phyloP scores from a whole-genome alignment of 257 asterid species.

The Solanum infundibuliforme region DNA sequence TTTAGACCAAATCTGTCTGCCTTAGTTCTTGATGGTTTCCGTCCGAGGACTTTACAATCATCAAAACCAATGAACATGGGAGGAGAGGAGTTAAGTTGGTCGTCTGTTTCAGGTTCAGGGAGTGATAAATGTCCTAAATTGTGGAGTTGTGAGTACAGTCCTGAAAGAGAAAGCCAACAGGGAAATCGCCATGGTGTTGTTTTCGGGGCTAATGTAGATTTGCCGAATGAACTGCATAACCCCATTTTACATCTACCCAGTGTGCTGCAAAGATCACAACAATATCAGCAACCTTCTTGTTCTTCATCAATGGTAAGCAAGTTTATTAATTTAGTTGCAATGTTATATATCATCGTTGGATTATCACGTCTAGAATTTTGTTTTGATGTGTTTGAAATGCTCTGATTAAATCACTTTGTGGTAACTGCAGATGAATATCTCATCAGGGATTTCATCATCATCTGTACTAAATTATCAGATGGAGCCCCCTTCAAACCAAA shows the following conservation, averaged over 20 bases:
- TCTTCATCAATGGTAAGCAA: constrained; percentile 41
- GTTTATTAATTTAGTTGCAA: background rate
- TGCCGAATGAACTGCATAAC: constrained; percentile 15
- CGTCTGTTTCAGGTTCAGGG: constrained; percentile 13
- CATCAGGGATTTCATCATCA: constrained; percentile 41
- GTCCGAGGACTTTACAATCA: constrained; percentile 18
- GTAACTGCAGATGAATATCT: constrained; percentile 44
- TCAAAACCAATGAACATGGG: constrained; percentile 18
- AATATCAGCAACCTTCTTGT: constrained; percentile 28
- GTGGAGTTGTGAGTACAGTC: constrained; percentile 35
- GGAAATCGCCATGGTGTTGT: constrained; percentile 21
- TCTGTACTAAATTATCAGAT: constrained; percentile 41
- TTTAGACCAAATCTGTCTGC: constrained; percentile 11
- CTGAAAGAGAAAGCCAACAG: constrained; percentile 21
- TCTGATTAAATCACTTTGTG: background rate
- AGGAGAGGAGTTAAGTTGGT: constrained; percentile 22
- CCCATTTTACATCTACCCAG: constrained; percentile 20
- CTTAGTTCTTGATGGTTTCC: constrained; percentile 24
- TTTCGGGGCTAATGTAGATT: constrained; percentile 14
- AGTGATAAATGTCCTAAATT: constrained; percentile 31
- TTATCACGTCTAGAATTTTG: background rate
- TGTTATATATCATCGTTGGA: background rate
- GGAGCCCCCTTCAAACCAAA: constrained; percentile 99
- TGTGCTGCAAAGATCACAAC: constrained; percentile 43
- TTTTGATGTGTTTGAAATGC: background rate